These are phyloP conservation scores for Polymyxa betae DNA, from an alignment of 208 protist genomes.

Conservation along the genomic window DNA sequence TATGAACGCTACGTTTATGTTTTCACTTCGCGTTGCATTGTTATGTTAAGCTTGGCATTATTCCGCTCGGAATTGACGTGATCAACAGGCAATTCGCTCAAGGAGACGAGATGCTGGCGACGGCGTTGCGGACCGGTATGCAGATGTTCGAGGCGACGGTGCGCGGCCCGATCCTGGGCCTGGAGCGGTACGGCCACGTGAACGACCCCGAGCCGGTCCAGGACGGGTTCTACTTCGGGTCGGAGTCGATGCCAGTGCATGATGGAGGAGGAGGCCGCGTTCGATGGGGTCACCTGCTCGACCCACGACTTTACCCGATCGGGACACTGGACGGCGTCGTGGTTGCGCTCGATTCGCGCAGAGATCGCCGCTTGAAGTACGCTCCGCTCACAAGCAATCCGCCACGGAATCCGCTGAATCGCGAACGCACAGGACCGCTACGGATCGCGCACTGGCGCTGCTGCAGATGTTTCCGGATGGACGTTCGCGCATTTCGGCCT, in stretches of 20 bases:
- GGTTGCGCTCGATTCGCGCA: neutral
- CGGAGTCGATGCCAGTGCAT: neutral
- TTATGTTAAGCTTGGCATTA: no score
- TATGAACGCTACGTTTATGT: no score
- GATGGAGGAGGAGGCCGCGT: neutral
- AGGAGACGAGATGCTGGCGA: neutral
- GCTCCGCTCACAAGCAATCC: neutral
- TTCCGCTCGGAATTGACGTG: no score
- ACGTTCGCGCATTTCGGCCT: neutral
- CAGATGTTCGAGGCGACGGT: neutral
- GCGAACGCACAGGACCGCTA: neutral
- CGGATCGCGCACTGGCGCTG: neutral
- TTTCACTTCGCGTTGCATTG: no score
- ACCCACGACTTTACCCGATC: slow-evolving; percentile 27
- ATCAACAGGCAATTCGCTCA: neutral
- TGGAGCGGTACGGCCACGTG: neutral
- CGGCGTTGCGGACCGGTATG: neutral
- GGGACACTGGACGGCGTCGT: neutral
- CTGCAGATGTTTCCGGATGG: neutral
- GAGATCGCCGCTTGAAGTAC: neutral
- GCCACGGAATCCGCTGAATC: neutral
- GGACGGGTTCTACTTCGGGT: slow-evolving; percentile 48
- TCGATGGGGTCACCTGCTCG: neutral
- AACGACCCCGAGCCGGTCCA: neutral
- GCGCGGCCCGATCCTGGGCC: neutral